Conservation (phyloP, 2,329 filamentous ascomycete genomes). For the Fusarium anguioides region DNA sequence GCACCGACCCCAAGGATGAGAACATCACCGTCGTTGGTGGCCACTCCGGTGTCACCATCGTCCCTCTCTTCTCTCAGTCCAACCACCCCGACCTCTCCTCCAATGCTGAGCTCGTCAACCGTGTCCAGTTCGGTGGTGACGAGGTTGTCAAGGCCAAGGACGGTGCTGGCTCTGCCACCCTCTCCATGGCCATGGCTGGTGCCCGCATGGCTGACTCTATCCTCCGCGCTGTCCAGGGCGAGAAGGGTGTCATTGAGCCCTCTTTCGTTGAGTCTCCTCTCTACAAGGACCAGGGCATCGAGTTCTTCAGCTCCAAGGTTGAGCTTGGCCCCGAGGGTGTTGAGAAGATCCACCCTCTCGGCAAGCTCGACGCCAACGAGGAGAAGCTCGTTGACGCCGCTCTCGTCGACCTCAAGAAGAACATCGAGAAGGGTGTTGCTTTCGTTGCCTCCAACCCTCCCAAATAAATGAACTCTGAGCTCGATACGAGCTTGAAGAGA, state of each 20-base stretch:
- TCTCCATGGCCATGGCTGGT: constrained; percentile 99
- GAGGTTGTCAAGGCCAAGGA: constrained; percentile 99
- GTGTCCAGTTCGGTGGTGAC: constrained; percentile 98
- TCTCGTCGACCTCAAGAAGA: constrained; percentile 88
- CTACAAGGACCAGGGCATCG: constrained; percentile 97
- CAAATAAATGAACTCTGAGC: constrained; percentile 58
- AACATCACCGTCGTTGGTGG: constrained; percentile 96
- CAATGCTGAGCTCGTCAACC: constrained; percentile 84
- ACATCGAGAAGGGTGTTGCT: constrained; percentile 89
- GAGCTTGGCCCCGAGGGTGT: constrained; percentile 97
- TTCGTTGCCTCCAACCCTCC: constrained; percentile 70
- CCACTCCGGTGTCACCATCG: constrained; percentile 98
- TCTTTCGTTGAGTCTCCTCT: constrained; percentile 97
- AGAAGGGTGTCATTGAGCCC: constrained; percentile 95
- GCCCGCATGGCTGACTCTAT: constrained; percentile 86
- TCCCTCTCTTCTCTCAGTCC: constrained; percentile 96
- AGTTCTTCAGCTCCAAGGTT: constrained; percentile 96
- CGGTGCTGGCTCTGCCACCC: constrained; percentile 94
- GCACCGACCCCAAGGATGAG: constrained; percentile 89
- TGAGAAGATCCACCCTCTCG: constrained; percentile 90
- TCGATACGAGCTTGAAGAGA: constrained; percentile 4
- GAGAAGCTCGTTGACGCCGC: constrained; percentile 88
- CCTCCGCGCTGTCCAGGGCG: constrained; percentile 90
- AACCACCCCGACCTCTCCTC: constrained; percentile 85
- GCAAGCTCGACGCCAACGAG: constrained; percentile 86